Evolutionary conservation across 371 early-diverging fungal species (phyloP).

Genomic region (Syncephalis fuscata): DNA sequence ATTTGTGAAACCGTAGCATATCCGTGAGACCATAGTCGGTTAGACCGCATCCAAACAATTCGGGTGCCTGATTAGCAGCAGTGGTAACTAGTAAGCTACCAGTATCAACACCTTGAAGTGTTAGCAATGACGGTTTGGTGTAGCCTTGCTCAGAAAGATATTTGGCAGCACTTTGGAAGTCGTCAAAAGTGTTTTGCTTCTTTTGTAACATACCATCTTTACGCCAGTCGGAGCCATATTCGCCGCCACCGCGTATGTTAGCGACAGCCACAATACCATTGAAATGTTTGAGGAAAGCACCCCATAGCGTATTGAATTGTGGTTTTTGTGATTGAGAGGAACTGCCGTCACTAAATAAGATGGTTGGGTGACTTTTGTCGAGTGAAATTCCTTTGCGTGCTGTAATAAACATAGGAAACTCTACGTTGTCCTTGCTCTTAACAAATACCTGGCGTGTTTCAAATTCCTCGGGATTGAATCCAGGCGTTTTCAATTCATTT

Average conservation of each 20-base stretch:
- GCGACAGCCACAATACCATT: slow-evolving; percentile 17
- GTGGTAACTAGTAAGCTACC: slow-evolving; percentile 36
- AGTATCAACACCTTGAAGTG: slow-evolving; percentile 53
- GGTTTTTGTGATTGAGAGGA: slow-evolving; percentile 34
- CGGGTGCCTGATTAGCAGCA: slow-evolving; percentile 22
- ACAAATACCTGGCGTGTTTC: slow-evolving; percentile 40
- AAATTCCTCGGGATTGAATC: slow-evolving; percentile 18
- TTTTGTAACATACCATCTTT: slow-evolving; percentile 15
- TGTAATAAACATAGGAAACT: slow-evolving; percentile 45
- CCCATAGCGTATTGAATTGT: slow-evolving; percentile 16
- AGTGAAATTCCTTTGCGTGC: slow-evolving; percentile 9
- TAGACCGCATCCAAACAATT: slow-evolving; percentile 26
- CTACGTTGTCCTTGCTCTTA: slow-evolving; percentile 32
- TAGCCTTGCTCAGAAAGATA: slow-evolving; percentile 20
- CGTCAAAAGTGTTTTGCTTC: slow-evolving; percentile 27
- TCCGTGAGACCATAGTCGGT: slow-evolving; percentile 31
- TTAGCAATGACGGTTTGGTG: slow-evolving; percentile 19
- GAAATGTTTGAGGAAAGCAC: slow-evolving; percentile 27
- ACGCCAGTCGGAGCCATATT: slow-evolving; percentile 32
- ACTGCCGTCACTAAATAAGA: slow-evolving; percentile 46
- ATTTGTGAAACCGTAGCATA: slow-evolving; percentile 36
- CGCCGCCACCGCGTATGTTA: slow-evolving; percentile 27
- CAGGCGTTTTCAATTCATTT: slow-evolving; percentile 18
- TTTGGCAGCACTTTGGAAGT: slow-evolving; percentile 25
- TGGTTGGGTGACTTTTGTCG: slow-evolving; percentile 29